These are phyloP conservation scores for Polygonum aviculare DNA, from an alignment of 148 eudicot genomes.

Conservation along the genomic window DNA sequence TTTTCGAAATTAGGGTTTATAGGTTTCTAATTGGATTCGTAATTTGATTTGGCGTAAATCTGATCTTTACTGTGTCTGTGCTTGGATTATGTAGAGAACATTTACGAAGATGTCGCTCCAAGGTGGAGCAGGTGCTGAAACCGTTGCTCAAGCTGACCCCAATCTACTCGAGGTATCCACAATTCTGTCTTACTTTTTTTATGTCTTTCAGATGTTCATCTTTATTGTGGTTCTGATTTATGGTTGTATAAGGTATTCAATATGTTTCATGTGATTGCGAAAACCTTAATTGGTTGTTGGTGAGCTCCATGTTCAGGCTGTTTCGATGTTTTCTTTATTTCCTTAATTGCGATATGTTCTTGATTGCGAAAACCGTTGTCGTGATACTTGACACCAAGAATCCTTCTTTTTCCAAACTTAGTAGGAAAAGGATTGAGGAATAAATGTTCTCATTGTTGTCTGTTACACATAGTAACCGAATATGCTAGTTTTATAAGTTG, in stretches of 20 bases:
- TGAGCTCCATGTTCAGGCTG: neutral
- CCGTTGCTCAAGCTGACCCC: constrained; percentile 34
- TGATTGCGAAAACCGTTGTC: too few species aligned
- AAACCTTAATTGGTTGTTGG: neutral
- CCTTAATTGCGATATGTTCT: neutral
- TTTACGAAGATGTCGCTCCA: constrained; percentile 31
- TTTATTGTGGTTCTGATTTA: neutral
- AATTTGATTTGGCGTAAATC: constrained; percentile 2
- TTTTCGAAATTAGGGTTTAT: constrained; percentile 8
- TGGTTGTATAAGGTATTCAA: neutral
- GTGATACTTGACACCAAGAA: neutral
- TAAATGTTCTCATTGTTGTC: neutral
- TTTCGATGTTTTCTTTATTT: neutral
- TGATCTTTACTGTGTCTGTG: constrained; percentile 6
- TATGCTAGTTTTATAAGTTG: neutral
- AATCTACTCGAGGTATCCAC: constrained; percentile 34
- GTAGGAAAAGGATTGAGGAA: neutral
- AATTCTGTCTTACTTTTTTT: neutral
- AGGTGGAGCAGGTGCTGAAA: constrained; percentile 27
- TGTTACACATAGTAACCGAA: neutral
- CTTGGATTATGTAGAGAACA: constrained; percentile 28
- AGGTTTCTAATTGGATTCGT: neutral
- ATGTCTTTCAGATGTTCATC: neutral
- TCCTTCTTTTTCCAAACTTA: neutral
- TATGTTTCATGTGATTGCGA: neutral